Percentiles rank a stretch among this genome's conserved stretches.
Evolutionary conservation across 352 stramenopile genomes (phyloP).

Genomic region (Globisporangium nodosum): DNA sequence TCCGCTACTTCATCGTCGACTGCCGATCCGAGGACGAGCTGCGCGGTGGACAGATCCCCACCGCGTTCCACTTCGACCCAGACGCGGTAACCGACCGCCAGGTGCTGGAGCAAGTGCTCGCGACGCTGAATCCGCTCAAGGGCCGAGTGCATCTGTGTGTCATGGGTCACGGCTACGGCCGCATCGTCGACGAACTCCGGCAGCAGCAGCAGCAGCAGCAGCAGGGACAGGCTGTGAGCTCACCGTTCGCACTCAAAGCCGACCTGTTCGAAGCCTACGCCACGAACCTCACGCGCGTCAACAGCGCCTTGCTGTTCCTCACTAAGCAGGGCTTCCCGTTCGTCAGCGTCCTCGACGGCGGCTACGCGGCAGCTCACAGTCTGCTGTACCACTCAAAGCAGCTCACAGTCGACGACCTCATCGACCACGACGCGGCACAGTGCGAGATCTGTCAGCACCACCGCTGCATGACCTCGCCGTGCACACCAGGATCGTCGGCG

Average conservation of each 20-base stretch:
- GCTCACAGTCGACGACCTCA: slow-evolving; percentile 61
- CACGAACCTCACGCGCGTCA: slow-evolving; percentile 59
- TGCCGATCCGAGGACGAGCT: slow-evolving; percentile 49
- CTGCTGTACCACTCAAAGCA: slow-evolving; percentile 41
- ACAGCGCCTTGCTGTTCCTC: slow-evolving; percentile 65
- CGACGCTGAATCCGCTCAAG: slow-evolving; percentile 61
- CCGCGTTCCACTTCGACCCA: slow-evolving; percentile 72
- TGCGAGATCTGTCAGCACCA: slow-evolving; percentile 65
- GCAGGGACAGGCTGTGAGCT: slow-evolving; percentile 15
- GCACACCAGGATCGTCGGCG: neutral
- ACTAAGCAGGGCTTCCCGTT: slow-evolving; percentile 66
- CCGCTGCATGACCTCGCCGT: slow-evolving; percentile 15
- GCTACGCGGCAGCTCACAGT: slow-evolving; percentile 56
- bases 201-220: slow-evolving; percentile 19
- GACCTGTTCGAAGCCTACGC: slow-evolving; percentile 62
- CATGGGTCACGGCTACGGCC: slow-evolving; percentile 72
- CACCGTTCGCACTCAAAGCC: slow-evolving; percentile 47
- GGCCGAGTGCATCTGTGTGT: slow-evolving; percentile 66
- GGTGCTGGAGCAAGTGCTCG: slow-evolving; percentile 59
- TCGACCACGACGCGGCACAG: slow-evolving; percentile 59
- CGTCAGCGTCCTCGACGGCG: slow-evolving; percentile 70
- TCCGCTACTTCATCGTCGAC: slow-evolving; percentile 79
- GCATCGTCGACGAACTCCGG: slow-evolving; percentile 55
- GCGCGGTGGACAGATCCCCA: slow-evolving; percentile 52
- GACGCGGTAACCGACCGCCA: slow-evolving; percentile 44